Evolutionary conservation across 2,329 filamentous ascomycete genomes (phyloP).

Genomic region (Lojkania enalia): DNA sequence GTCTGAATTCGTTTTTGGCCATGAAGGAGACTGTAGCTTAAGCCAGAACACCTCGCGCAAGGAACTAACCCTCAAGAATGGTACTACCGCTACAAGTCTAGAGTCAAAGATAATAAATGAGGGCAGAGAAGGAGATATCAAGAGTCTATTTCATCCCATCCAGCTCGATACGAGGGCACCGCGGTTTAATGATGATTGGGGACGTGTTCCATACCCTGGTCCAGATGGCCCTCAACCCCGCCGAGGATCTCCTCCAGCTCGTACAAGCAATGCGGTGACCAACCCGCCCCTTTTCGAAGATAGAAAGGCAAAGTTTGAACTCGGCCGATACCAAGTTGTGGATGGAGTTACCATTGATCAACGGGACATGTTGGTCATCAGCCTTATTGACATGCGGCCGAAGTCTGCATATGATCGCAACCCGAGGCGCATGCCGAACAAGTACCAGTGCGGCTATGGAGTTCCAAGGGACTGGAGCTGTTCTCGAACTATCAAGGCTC

Average conservation of each 20-base stretch:
- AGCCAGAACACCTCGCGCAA: too few species aligned
- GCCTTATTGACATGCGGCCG: constrained; percentile 35
- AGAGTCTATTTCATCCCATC: too few species aligned
- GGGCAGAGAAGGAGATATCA: too few species aligned
- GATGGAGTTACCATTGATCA: constrained; percentile 21
- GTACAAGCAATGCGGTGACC: constrained; percentile 23
- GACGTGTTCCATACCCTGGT: constrained; percentile 21
- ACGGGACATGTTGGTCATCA: constrained; percentile 21
- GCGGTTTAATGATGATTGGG: constrained; percentile 22
- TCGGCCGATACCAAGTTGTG: constrained; percentile 12
- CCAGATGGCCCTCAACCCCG: constrained; percentile 16
- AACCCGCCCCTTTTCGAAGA: constrained; percentile 33
- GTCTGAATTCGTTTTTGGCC: too few species aligned
- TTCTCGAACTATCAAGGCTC: constrained; percentile 23
- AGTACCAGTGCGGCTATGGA: constrained; percentile 23
- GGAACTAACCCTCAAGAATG: too few species aligned
- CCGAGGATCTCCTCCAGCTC: constrained; percentile 21
- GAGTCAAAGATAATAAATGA: too few species aligned
- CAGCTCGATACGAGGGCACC: too few species aligned
- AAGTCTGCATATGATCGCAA: constrained; percentile 12
- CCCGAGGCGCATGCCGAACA: constrained; percentile 19
- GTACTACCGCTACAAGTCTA: too few species aligned
- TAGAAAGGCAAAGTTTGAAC: constrained; percentile 25
- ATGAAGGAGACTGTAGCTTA: too few species aligned
- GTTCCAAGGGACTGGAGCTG: constrained; percentile 31